These are phyloP conservation scores for Cladophialophora carrionii DNA, from an alignment of 2,329 filamentous ascomycete genomes.

Conservation along the genomic window DNA sequence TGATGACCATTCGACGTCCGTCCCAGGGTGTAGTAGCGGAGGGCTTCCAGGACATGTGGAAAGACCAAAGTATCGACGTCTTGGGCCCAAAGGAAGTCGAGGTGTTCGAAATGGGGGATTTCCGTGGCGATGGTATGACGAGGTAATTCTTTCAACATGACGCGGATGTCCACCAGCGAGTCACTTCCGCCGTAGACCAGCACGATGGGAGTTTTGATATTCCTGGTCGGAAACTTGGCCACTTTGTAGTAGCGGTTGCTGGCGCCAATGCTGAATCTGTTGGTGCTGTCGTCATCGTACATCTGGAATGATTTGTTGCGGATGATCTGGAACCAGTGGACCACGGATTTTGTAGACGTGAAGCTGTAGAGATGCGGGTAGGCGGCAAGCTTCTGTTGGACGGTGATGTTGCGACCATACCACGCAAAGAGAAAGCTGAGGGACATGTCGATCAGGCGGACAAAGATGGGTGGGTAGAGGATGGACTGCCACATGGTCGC, in stretches of 20 bases:
- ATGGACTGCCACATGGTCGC: constrained; percentile 98
- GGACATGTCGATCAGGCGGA: constrained; percentile 80
- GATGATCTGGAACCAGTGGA: constrained; percentile 99
- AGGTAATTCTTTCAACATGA: constrained; percentile 89
- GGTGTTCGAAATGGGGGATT: constrained; percentile 90
- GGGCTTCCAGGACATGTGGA: constrained; percentile 84
- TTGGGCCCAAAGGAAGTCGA: constrained; percentile 92
- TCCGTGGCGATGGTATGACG: constrained; percentile 81
- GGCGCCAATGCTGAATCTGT: constrained; percentile 70
- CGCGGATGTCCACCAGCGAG: constrained; percentile 87
- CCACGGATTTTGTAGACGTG: constrained; percentile 93
- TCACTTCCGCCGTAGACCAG: constrained; percentile 92
- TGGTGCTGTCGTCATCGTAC: constrained; percentile 93
- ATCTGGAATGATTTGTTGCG: constrained; percentile 95
- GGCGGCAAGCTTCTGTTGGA: constrained; percentile 87
- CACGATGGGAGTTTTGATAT: constrained; percentile 94
- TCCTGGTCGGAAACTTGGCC: constrained; percentile 91
- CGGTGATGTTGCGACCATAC: constrained; percentile 79
- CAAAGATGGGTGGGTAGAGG: constrained; percentile 91
- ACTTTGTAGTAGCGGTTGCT: constrained; percentile 90
- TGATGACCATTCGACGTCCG: constrained; percentile 30
- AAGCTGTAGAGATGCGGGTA: constrained; percentile 97
- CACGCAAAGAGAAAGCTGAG: constrained; percentile 87
- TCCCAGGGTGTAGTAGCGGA: constrained; percentile 64
- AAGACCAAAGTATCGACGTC: constrained; percentile 86